Evolutionary conservation across 2,329 filamentous ascomycete genomes (phyloP).

Genomic region (Lasiodiplodia sp.): DNA sequence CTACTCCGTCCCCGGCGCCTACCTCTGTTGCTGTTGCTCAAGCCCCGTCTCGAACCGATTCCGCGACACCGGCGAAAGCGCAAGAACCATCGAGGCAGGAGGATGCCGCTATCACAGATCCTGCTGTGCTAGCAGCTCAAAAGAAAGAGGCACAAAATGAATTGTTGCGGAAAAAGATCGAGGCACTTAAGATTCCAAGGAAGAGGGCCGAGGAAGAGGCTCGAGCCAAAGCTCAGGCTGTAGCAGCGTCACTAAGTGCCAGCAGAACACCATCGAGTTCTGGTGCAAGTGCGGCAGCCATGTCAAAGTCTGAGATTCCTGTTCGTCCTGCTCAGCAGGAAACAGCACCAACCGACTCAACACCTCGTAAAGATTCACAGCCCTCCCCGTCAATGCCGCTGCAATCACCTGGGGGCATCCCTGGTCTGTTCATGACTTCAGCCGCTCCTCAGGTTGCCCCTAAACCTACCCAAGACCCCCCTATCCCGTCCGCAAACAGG

Average conservation of each 20-base stretch:
- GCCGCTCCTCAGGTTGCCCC: slow-evolving; percentile 5
- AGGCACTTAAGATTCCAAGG: slow-evolving; percentile 56
- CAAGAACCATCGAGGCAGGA: not conserved
- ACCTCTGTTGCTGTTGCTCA: not conserved
- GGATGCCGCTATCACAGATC: not conserved
- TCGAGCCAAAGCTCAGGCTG: slow-evolving; percentile 25
- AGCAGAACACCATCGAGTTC: slow-evolving; percentile 12
- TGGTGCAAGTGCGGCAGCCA: not conserved
- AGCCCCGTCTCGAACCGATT: not conserved
- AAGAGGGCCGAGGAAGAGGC: slow-evolving; percentile 25
- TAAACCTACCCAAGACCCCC: not conserved
- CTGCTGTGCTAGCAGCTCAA: slow-evolving; percentile 44
- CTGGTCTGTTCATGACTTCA: slow-evolving; percentile 60
- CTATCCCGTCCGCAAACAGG: not conserved
- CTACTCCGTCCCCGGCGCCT: slow-evolving; percentile 6
- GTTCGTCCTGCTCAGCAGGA: slow-evolving; percentile 9
- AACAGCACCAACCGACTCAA: not conserved
- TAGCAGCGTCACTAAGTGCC: slow-evolving; percentile 16
- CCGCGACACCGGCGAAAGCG: not conserved
- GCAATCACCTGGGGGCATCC: slow-evolving; percentile 51
- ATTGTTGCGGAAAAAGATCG: slow-evolving; percentile 78
- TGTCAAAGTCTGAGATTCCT: slow-evolving; percentile 11
- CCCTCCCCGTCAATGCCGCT: slow-evolving; percentile 26
- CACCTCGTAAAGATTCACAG: slow-evolving; percentile 11
- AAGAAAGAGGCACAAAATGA: slow-evolving; percentile 74